Evolutionary conservation across 768 basidiomycete genomes (phyloP).

Genomic region (Crassisporium funariophilum): DNA sequence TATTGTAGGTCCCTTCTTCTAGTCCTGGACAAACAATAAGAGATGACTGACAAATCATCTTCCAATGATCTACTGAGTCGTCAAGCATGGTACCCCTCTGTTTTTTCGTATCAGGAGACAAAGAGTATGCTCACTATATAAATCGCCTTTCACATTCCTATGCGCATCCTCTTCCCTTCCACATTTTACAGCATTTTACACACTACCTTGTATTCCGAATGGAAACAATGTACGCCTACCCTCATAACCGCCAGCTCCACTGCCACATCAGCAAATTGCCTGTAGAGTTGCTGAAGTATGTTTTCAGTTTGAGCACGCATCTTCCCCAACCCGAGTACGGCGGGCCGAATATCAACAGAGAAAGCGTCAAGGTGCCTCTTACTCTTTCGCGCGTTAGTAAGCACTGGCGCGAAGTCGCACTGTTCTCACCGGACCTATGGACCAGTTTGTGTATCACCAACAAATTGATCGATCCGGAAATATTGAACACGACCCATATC

Average conservation of each 20-base stretch:
- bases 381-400: constrained; percentile 49
- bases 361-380: constrained; percentile 47
- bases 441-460: constrained; percentile 53
- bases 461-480: constrained; percentile 31
- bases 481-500: constrained; percentile 40
- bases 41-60: constrained; percentile 22
- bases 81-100: constrained; percentile 27
- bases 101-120: constrained; percentile 42
- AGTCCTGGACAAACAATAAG: constrained; percentile 37
- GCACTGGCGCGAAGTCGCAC: constrained; percentile 55
- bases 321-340: constrained; percentile 16
- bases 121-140: too few species aligned
- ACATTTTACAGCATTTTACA: too few species aligned
- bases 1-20: constrained; percentile 25
- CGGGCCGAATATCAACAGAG: constrained; percentile 38
- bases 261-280: constrained; percentile 48
- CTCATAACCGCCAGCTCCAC: constrained; percentile 13
- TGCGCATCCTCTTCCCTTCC: too few species aligned
- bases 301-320: constrained; percentile 53
- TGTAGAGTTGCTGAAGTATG: constrained; percentile 56
- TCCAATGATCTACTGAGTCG: constrained; percentile 37
- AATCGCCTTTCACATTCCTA: too few species aligned
- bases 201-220: constrained; percentile 10
- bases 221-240: constrained; percentile 13
- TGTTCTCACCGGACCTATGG: constrained; percentile 54